Conservation (phyloP, 1,284 basidiomycete species). For the Anthracocystis panici-leucophaei region DNA sequence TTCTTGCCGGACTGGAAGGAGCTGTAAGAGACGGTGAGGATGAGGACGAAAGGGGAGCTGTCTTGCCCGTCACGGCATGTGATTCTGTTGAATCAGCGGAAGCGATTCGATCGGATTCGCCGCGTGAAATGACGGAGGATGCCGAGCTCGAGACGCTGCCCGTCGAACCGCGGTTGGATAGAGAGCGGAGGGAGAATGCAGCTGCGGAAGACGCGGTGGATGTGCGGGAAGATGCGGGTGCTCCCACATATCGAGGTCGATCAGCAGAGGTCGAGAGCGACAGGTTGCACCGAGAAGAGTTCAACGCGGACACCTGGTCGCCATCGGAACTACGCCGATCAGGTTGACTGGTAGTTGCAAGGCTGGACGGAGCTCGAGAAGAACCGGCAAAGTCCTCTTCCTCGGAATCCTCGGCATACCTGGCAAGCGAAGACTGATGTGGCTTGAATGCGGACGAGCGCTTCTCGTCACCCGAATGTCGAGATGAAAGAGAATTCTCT, state of each 20-base stretch:
- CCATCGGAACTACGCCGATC: conserved; percentile 23
- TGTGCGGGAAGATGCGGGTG: conserved; percentile 42
- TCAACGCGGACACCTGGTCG: conserved; percentile 5
- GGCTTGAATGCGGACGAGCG: conserved; percentile 23
- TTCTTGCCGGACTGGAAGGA: conserved; percentile 24
- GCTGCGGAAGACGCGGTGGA: conserved; percentile 55
- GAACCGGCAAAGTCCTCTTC: conserved; percentile 17
- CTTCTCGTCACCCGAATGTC: conserved; percentile 17
- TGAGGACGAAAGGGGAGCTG: conserved; percentile 16
- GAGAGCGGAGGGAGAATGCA: conserved; percentile 53
- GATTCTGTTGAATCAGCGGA: conserved; percentile 18
- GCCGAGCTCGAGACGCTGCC: conserved; percentile 52
- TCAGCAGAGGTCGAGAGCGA: conserved; percentile 15
- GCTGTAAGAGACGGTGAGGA: conserved; percentile 26
- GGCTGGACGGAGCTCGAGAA: conserved; percentile 8
- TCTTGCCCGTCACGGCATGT: conserved; percentile 10
- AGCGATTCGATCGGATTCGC: conserved; percentile 35
- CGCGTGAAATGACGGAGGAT: conserved; percentile 27
- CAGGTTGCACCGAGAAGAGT: background rate
- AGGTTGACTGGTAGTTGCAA: background rate
- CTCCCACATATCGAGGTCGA: conserved; percentile 11
- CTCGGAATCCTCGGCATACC: conserved; percentile 29
- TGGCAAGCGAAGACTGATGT: conserved; percentile 29
- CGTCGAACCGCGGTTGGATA: conserved; percentile 57
- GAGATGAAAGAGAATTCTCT: conserved; percentile 21